Evolutionary conservation across 768 basidiomycete genomes (phyloP).

Genomic region (Cyclocybe cylindracea): DNA sequence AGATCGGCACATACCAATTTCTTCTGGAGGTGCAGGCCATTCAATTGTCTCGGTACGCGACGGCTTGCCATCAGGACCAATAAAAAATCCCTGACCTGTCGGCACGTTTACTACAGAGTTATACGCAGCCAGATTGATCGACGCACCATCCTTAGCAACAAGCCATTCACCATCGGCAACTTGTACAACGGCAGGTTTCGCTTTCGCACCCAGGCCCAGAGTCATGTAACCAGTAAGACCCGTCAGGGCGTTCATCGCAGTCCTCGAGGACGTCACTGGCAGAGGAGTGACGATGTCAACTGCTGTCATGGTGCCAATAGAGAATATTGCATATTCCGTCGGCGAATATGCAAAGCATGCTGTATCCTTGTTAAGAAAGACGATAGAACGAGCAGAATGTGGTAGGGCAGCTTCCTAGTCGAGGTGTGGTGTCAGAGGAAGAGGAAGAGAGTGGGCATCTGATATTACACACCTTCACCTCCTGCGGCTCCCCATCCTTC

Average conservation of each 20-base stretch:
- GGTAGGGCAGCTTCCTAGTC: slow-evolving; percentile 79
- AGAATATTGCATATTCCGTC: slow-evolving; percentile 76
- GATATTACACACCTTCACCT: slow-evolving; percentile 52
- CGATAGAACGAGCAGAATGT: slow-evolving; percentile 86
- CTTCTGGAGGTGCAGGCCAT: slow-evolving; percentile 84
- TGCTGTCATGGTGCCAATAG: slow-evolving; percentile 56
- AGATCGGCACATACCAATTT: slow-evolving; percentile 49
- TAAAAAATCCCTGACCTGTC: slow-evolving; percentile 67
- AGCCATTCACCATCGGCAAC: slow-evolving; percentile 65
- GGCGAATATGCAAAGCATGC: slow-evolving; percentile 81
- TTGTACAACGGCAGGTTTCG: slow-evolving; percentile 61
- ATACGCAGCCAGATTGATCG: not conserved
- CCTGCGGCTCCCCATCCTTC: slow-evolving; percentile 82
- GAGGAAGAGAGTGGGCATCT: not conserved
- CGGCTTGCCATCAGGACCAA: slow-evolving; percentile 60
- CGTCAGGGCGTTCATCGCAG: slow-evolving; percentile 74
- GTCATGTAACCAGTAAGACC: slow-evolving; percentile 87
- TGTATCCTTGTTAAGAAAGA: slow-evolving; percentile 64
- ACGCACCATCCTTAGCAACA: slow-evolving; percentile 79
- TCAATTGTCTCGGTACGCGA: slow-evolving; percentile 52
- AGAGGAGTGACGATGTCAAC: slow-evolving; percentile 55
- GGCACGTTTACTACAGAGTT: not conserved
- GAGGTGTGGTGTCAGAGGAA: not conserved
- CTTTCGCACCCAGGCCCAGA: slow-evolving; percentile 73
- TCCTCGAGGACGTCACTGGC: slow-evolving; percentile 43